Evolutionary conservation across 1,284 basidiomycete genomes (phyloP).

Genomic region (Mrakiaceae sp.): DNA sequence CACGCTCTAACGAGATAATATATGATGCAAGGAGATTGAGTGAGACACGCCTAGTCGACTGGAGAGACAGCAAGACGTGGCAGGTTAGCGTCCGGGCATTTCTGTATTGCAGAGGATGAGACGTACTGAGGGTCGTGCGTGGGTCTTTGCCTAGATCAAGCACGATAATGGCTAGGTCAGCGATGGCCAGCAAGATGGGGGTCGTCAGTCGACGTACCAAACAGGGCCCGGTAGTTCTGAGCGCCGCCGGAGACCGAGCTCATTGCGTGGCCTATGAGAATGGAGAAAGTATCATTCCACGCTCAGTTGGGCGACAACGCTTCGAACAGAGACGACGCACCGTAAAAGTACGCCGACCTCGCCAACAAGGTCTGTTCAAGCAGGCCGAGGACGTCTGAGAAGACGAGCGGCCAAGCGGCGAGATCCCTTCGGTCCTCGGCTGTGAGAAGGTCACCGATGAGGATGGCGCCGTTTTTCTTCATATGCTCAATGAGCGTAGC

Average conservation of each 20-base stretch:
- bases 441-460: slow-evolving; percentile 39
- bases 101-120: too few relatives aligned
- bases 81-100: too few relatives aligned
- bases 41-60: too few relatives aligned
- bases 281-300: too few relatives aligned
- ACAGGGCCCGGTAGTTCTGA: slow-evolving; percentile 7
- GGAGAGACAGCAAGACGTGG: too few relatives aligned
- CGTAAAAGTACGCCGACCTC: slow-evolving; percentile 39
- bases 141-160: slow-evolving; percentile 11
- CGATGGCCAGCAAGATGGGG: too few relatives aligned
- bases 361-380: slow-evolving; percentile 40
- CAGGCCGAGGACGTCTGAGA: slow-evolving; percentile 40
- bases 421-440: slow-evolving; percentile 35
- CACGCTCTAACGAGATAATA: too few relatives aligned
- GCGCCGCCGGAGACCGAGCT: slow-evolving; percentile 3
- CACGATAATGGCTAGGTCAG: too few relatives aligned
- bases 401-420: slow-evolving; percentile 37
- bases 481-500: slow-evolving; percentile 32
- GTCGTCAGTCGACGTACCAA: too few relatives aligned
- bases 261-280: too few relatives aligned
- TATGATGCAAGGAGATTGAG: too few relatives aligned
- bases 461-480: slow-evolving; percentile 33
- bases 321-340: slow-evolving; percentile 22
- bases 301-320: slow-evolving; percentile 30
- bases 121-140: slow-evolving; percentile 2